Percentiles rank a stretch among this genome's conserved stretches.
Evolutionary conservation across 345 rosid genomes (phyloP).

Genomic region (Angophora floribunda): DNA sequence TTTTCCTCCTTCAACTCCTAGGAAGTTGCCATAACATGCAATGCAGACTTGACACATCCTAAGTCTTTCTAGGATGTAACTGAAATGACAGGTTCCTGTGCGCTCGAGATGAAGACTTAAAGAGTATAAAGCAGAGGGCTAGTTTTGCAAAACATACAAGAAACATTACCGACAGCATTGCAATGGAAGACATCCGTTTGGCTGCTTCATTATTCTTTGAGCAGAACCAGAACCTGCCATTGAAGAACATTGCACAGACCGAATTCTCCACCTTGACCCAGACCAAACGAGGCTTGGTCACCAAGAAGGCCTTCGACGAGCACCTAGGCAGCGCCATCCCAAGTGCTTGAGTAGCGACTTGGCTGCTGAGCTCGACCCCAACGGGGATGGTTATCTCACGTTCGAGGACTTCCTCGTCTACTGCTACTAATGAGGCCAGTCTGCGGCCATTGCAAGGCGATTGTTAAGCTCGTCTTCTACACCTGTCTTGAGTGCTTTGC

Average conservation of each 20-base stretch:
- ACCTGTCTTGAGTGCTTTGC: background rate
- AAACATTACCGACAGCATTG: background rate
- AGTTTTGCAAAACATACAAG: background rate
- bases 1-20: too few species aligned
- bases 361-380: background rate
- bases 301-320: too few species aligned
- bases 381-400: background rate
- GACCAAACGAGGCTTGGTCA: background rate
- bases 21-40: too few species aligned
- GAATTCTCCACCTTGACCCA: background rate
- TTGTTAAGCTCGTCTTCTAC: background rate
- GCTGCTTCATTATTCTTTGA: background rate
- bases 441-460: background rate
- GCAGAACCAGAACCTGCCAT: background rate
- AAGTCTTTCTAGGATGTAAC: too few species aligned
- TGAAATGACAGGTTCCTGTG: too few species aligned
- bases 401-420: background rate
- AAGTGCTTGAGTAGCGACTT: background rate
- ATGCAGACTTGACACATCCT: too few species aligned
- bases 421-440: background rate
- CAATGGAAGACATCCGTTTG: background rate
- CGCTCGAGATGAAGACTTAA: too few species aligned
- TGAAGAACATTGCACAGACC: background rate
- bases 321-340: background rate
- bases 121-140: background rate